A percentile compares a stretch with the other conserved stretches of the same genome.
Evolutionary conservation across 169 alveolate species (phyloP).

Genomic region (Babesia divergens): DNA sequence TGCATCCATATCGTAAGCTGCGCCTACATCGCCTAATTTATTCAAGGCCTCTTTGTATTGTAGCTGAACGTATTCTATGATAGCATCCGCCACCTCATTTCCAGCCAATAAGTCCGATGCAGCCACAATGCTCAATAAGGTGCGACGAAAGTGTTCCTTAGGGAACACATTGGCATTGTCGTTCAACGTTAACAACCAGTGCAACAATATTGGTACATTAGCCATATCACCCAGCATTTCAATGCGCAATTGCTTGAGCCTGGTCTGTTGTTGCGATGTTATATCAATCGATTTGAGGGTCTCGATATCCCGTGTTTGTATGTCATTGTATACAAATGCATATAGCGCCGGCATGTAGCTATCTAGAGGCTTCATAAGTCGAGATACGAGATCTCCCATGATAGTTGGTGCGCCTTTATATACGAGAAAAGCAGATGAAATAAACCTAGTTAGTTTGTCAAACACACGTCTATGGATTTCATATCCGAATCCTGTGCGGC

Average conservation of each 20-base stretch:
- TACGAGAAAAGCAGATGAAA: not conserved
- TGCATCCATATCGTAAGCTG: too few species aligned
- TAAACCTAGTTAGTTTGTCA: not conserved
- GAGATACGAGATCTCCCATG: not conserved
- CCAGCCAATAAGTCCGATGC: not conserved
- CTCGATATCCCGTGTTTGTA: constrained; percentile 6
- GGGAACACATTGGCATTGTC: not conserved
- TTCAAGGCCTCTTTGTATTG: not conserved
- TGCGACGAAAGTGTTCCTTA: not conserved
- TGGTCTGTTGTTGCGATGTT: not conserved
- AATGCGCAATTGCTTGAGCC: constrained; percentile 11
- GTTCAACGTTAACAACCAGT: not conserved
- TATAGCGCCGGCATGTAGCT: not conserved
- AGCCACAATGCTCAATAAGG: not conserved
- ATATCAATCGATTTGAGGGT: not conserved
- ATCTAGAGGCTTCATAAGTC: not conserved
- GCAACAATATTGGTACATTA: not conserved
- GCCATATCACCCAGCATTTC: constrained; percentile 25
- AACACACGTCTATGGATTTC: not conserved
- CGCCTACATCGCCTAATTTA: not conserved
- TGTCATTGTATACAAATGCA: not conserved
- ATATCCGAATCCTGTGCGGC: constrained; percentile 9
- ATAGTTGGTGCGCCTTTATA: not conserved
- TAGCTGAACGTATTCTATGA: not conserved
- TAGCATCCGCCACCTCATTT: constrained; percentile 2